Evolutionary conservation across 345 rosid species (phyloP), one percentile per base, ranked within the genome.

Genomic region (Sisymbrium altissimum): DNA sequence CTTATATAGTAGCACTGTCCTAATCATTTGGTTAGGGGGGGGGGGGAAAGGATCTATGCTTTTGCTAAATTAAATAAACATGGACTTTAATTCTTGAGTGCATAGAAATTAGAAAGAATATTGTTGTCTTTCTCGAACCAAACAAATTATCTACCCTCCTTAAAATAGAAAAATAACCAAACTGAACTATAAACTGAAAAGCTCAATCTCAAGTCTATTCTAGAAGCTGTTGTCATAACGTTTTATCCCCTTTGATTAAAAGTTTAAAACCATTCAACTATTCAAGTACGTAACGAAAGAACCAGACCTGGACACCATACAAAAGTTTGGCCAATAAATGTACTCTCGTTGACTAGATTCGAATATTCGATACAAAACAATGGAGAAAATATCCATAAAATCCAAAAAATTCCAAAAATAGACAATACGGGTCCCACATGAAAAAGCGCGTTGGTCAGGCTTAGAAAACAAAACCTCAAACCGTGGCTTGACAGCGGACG

Each of bases 401-500:
- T 9, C 29, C 5, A 33, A 44, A 56, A 1, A 4, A 35, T 11
- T 9, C 58, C 30, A 29, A 63, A 72, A 19, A 70, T 35, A 15
- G 48, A 8, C 33, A 61, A 7, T 57, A 39, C 0, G 23, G 64
- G 40, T 0, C 53, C 72, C 66, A 48, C 38, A 66, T 2, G 1
- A 19, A 38, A 38, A 75, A 59, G n/a, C 79, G 79, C 48, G 79
- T 75, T 39, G 66, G 43, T 3, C 41, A 35, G 25, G 60, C 3
- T 1, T 0, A n/a, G n/a, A n/a, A n/a, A n/a, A n/a, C n/a, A n/a
- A n/a, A n/a, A 14, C 36, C 6, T 14, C 57, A 60, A 60, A 60
- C 68, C 68, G 79, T 60, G 73, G 79, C 64, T 68, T 3, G 74
- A 75, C 63, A 68, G 69, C 79, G 68, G 60, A 68, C 56, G 68